Percentiles rank a stretch among this genome's conserved stretches.
Conservation (phyloP, 1,139 yeast genomes). For the Magnusiomyces tetraspermus region DNA sequence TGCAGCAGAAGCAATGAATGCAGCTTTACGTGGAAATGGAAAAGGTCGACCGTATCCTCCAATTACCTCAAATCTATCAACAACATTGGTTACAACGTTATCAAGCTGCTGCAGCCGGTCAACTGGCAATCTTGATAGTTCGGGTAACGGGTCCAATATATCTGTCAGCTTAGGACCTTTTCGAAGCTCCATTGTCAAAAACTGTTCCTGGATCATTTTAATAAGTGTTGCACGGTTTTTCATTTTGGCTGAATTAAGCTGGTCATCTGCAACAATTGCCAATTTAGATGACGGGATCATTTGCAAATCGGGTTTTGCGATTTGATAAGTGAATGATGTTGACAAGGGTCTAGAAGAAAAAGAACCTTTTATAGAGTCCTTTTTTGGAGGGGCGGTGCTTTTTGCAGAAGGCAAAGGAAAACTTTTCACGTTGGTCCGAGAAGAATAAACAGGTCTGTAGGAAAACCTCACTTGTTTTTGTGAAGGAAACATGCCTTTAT, state of each 20-base stretch:
- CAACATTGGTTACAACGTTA: not conserved
- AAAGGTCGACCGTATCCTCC: not conserved
- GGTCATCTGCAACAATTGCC: not conserved
- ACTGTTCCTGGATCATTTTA: not conserved
- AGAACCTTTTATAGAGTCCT: too few relatives aligned
- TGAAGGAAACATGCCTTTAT: too few relatives aligned
- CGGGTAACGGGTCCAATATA: not conserved
- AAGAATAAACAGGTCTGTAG: too few relatives aligned
- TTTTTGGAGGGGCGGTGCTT: too few relatives aligned
- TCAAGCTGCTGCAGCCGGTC: not conserved
- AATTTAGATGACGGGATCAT: not conserved
- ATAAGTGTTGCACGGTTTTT: not conserved
- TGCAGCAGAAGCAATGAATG: not conserved
- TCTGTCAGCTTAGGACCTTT: not conserved
- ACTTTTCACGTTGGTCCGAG: too few relatives aligned
- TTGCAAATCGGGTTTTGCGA: not conserved
- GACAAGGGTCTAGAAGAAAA: not conserved
- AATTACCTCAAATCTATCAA: not conserved
- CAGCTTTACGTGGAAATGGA: not conserved
- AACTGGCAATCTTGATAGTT: not conserved
- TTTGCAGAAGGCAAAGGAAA: too few relatives aligned
- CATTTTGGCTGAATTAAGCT: not conserved
- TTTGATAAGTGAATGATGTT: not conserved
- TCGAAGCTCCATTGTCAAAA: not conserved
- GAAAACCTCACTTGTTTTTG: too few relatives aligned